phyloP scores from a whole-genome alignment of 2,329 filamentous ascomycete species.

The Cordyceps militaris region DNA sequence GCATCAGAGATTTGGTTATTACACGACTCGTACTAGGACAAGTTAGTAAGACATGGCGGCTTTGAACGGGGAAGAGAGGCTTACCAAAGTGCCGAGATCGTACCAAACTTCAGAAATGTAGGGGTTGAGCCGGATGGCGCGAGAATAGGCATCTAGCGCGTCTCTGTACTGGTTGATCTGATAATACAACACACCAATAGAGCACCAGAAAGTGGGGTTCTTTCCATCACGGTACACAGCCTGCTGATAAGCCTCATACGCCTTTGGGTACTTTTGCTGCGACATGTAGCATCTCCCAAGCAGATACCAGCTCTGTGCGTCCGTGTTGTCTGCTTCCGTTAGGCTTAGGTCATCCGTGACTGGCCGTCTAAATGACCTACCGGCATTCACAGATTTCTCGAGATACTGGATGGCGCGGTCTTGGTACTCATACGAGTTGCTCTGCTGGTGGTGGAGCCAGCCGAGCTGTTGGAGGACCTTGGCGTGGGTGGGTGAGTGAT shows the following conservation, averaged over 20 bases:
- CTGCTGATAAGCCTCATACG: conserved; percentile 97
- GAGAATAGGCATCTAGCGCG: conserved; percentile 93
- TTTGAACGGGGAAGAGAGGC: conserved; percentile 29
- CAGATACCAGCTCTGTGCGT: conserved; percentile 98
- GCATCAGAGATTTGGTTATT: conserved; percentile 98
- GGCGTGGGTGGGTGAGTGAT: conserved; percentile 90
- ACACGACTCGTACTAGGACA: conserved; percentile 80
- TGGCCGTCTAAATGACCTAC: conserved; percentile 42
- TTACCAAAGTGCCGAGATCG: conserved; percentile 87
- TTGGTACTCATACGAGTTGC: conserved; percentile 82
- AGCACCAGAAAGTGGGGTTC: conserved; percentile 99
- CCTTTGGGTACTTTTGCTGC: conserved; percentile 97
- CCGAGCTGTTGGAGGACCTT: conserved; percentile 97
- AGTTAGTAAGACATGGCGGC: conserved; percentile 23
- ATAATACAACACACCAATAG: conserved; percentile 97
- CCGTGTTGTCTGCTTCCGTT: conserved; percentile 65
- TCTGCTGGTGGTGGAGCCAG: conserved; percentile 96
- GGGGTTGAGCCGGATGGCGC: conserved; percentile 91
- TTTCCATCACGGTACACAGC: conserved; percentile 96
- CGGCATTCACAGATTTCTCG: conserved; percentile 90
- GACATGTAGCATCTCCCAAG: conserved; percentile 98
- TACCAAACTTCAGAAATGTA: conserved; percentile 99
- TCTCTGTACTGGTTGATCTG: conserved; percentile 99
- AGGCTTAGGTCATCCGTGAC: conserved; percentile 16
- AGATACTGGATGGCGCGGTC: conserved; percentile 95